Percentiles rank a stretch among this genome's conserved stretches.
These are phyloP conservation scores for Cordyceps farinosa DNA, from an alignment of 2,329 filamentous ascomycete genomes.

Conservation along the genomic window DNA sequence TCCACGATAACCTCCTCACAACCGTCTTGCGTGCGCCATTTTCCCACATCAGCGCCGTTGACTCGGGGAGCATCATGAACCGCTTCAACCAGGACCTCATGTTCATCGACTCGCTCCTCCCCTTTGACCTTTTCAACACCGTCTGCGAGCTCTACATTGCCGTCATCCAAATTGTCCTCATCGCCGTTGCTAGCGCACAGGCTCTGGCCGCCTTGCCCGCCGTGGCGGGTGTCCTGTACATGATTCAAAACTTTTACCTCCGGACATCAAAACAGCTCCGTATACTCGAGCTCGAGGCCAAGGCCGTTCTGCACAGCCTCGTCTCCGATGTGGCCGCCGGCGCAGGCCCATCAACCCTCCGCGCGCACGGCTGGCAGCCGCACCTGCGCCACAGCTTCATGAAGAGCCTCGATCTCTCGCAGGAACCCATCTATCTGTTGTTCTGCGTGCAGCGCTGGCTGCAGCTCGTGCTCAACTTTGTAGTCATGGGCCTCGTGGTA, in stretches of 20 bases:
- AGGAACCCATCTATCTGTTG: slow-evolving; percentile 5
- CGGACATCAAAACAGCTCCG: slow-evolving; percentile 5
- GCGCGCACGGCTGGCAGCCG: background rate
- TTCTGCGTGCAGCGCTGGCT: slow-evolving; percentile 11
- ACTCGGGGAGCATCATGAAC: slow-evolving; percentile 5
- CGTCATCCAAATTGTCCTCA: slow-evolving; percentile 1
- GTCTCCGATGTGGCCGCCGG: background rate
- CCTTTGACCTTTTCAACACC: slow-evolving; percentile 4
- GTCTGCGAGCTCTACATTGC: background rate
- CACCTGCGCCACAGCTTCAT: background rate
- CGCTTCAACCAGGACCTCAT: slow-evolving; percentile 11
- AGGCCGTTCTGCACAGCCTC: background rate
- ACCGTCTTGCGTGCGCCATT: slow-evolving; percentile 2
- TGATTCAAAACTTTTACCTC: slow-evolving; percentile 2
- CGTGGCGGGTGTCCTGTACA: background rate
- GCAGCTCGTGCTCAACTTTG: slow-evolving; percentile 10
- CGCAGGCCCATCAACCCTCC: background rate
- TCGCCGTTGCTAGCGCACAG: background rate
- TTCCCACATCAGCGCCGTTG: slow-evolving; percentile 4
- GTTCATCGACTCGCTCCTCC: background rate
- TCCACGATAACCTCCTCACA: background rate
- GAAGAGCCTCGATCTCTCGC: background rate
- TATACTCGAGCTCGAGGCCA: slow-evolving; percentile 6
- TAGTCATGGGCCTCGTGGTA: slow-evolving; percentile 2
- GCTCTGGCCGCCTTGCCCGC: slow-evolving; percentile 4